phyloP scores from a whole-genome alignment of 2,329 filamentous ascomycete genomes.

The Pseudogymnoascus sp. region DNA sequence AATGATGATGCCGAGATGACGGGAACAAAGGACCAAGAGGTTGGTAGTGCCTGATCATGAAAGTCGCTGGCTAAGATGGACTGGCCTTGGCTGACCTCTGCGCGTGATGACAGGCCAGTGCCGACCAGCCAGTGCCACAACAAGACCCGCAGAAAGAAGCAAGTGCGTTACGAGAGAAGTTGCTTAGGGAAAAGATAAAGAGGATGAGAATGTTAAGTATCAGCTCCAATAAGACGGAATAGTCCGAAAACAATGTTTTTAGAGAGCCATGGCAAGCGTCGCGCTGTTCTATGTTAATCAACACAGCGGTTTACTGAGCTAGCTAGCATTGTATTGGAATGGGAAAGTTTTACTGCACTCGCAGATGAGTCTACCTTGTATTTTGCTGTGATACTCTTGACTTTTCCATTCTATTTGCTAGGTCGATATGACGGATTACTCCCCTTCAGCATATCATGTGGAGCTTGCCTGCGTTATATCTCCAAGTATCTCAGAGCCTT shows the following conservation, averaged over 20 bases:
- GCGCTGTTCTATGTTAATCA: neutral
- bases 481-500: too few species aligned
- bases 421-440: too few species aligned
- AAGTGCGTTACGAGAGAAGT: conserved; percentile 40
- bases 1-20: neutral
- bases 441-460: too few species aligned
- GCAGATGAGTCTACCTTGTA: neutral
- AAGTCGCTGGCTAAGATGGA: neutral
- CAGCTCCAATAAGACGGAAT: conserved; percentile 19
- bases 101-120: conserved; percentile 4
- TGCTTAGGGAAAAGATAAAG: conserved; percentile 46
- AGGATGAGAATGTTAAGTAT: conserved; percentile 46
- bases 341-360: neutral
- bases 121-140: neutral
- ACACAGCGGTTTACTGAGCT: neutral
- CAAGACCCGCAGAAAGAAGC: conserved; percentile 35
- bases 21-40: conserved; percentile 22
- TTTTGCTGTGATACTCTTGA: neutral
- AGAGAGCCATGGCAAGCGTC: neutral
- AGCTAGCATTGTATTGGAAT: neutral
- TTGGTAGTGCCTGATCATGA: conserved; percentile 34
- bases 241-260: neutral
- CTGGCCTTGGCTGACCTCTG: conserved; percentile 4
- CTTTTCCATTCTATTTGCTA: neutral
- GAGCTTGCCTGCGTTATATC: too few species aligned